Base-by-base conservation (phyloP, 1,284 basidiomycete genomes). In the Cryptococcus deneoformans region DNA sequence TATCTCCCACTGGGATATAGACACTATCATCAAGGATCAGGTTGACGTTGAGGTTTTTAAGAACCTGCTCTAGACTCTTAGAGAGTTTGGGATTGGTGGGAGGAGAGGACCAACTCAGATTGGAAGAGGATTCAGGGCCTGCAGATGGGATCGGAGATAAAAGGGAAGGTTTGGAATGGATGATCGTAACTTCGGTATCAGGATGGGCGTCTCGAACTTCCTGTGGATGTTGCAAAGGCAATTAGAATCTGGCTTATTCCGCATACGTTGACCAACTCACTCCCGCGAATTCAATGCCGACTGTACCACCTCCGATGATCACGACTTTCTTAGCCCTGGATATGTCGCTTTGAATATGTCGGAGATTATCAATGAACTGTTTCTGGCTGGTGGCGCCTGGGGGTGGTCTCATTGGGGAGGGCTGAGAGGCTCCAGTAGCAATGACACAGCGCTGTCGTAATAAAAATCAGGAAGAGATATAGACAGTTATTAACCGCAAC, bases 201-300 rank as follows among this genome's bases (percentile, higher is more conserved):
- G 72, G 71, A 63, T 70, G 63, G 20, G 48, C 48, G 8, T 66
- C 61, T 42, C 61, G 56, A 40, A 76, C 64, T 48, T 77, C 29
- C 29, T 29, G 29, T 29, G 29, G 29, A 29, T 29, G 29, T 29
- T 3, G 29, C 29, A 29, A 29, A 29, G 61, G 37, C 29, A 29
- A 29, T 29, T 29, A 29, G 29, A 29, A 29, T 29, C 29, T 4
- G 29, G 29, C 29, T 4, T 29, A 29, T 4, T 29, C 29, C 29
- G 29, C 29, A 29, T 29, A 5, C 5, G 29, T 29, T 29, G 29
- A 29, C 29, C 29, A 29, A 29, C 29, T 29, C 29, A 29, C 75
- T 35, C 81, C 81, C 0, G 77, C 76, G 43, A 79, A 67, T 60
- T 82, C 81, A 39, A 81, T 65, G 3, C 81, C 81, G 35, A 79